Percentiles rank a stretch among this genome's conserved stretches.
Evolutionary conservation across 768 basidiomycete genomes (phyloP).

Genomic region (Lyophyllum semitale): DNA sequence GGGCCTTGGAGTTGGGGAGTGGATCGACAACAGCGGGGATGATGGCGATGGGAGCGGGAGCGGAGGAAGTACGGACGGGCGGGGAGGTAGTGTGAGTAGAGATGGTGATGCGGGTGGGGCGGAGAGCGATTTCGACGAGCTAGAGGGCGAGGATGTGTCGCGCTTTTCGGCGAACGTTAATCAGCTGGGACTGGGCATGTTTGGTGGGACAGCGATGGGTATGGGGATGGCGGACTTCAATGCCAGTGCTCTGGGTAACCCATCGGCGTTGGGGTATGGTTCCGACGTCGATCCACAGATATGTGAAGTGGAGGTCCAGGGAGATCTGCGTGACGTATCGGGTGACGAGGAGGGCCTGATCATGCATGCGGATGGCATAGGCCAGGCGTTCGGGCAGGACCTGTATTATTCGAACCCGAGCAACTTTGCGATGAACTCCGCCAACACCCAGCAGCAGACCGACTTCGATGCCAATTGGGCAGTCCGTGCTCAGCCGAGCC

Average conservation of each 20-base stretch:
- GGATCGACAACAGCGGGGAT: slow-evolving; percentile 17
- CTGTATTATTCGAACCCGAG: slow-evolving; percentile 10
- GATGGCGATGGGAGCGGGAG: slow-evolving; percentile 27
- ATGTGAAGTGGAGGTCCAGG: slow-evolving; percentile 63
- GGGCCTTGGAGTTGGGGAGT: slow-evolving; percentile 10
- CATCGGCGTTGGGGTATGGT: slow-evolving; percentile 11
- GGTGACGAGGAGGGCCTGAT: slow-evolving; percentile 60
- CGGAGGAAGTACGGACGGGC: slow-evolving; percentile 20
- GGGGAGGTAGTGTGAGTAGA: slow-evolving; percentile 19
- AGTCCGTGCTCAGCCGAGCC: slow-evolving; percentile 35
- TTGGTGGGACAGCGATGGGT: slow-evolving; percentile 22
- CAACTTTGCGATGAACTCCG: background rate
- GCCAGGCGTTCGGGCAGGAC: slow-evolving; percentile 21
- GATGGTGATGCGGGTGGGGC: slow-evolving; percentile 16
- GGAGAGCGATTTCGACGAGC: slow-evolving; percentile 29
- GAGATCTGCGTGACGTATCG: slow-evolving; percentile 50
- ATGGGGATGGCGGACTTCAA: slow-evolving; percentile 26
- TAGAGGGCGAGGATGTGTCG: slow-evolving; percentile 20
- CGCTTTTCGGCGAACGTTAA: background rate
- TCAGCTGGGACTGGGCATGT: slow-evolving; percentile 27
- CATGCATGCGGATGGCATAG: slow-evolving; percentile 28
- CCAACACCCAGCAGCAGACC: background rate
- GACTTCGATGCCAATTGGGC: slow-evolving; percentile 38
- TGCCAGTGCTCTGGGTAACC: slow-evolving; percentile 12
- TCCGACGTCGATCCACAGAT: slow-evolving; percentile 48